These are phyloP conservation scores for Starmerella bacillaris DNA, from an alignment of 805 yeast genomes.

Conservation along the genomic window DNA sequence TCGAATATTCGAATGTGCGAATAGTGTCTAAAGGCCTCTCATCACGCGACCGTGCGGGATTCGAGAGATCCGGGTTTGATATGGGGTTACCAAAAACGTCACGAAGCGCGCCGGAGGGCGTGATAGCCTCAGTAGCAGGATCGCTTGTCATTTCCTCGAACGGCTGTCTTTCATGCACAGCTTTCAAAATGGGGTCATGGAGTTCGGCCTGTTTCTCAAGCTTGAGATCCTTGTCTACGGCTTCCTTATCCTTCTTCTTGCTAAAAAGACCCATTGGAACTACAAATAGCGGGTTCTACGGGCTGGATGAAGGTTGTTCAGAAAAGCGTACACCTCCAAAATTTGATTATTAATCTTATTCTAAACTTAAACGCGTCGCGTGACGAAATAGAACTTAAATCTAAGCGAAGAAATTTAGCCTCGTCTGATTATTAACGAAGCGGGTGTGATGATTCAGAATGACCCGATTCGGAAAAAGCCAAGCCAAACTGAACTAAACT, in stretches of 20 bases:
- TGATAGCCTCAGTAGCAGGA: constrained; percentile 22
- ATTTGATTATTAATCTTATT: too few relatives aligned
- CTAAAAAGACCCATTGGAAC: constrained; percentile 19
- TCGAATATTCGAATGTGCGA: constrained; percentile 80
- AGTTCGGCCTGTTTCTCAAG: constrained; percentile 27
- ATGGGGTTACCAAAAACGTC: constrained; percentile 83
- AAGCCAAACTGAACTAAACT: too few relatives aligned
- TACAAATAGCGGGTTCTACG: too few relatives aligned
- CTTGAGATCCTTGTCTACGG: constrained; percentile 20
- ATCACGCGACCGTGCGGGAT: constrained; percentile 83
- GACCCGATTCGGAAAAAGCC: too few relatives aligned
- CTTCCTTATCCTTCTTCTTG: constrained; percentile 13
- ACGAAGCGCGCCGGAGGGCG: constrained; percentile 38
- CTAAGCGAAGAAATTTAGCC: too few relatives aligned
- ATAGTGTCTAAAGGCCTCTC: constrained; percentile 96
- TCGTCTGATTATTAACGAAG: too few relatives aligned
- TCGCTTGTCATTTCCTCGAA: constrained; percentile 44
- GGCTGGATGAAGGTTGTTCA: too few relatives aligned
- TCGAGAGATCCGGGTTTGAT: constrained; percentile 63
- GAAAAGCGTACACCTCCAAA: too few relatives aligned
- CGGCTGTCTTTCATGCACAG: constrained; percentile 92
- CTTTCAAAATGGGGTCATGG: constrained; percentile 80
- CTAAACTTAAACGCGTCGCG: too few relatives aligned
- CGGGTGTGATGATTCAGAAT: too few relatives aligned
- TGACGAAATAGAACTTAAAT: too few relatives aligned